Evolutionary conservation across 2,329 filamentous ascomycete genomes (phyloP).

Genomic region (Leptoxyphium fumago): DNA sequence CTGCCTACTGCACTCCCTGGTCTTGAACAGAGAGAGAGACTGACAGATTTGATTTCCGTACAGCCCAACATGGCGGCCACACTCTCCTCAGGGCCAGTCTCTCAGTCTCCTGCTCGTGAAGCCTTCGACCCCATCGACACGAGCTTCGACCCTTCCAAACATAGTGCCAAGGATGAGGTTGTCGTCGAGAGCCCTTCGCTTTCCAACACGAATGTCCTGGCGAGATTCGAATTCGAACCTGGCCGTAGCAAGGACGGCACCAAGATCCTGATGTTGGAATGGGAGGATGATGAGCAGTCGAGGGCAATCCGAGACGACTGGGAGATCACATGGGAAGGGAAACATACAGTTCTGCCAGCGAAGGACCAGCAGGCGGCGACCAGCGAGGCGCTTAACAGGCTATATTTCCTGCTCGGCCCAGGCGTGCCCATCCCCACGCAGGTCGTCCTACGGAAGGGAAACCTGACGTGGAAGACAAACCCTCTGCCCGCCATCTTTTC

Average conservation of each 20-base stretch:
- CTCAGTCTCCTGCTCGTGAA: conserved; percentile 9
- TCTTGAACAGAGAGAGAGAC: neutral
- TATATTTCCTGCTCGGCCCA: conserved; percentile 71
- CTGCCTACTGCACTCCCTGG: too few species aligned
- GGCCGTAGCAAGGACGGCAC: conserved; percentile 61
- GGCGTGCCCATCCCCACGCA: conserved; percentile 55
- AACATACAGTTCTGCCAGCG: conserved; percentile 52
- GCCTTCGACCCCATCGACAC: conserved; percentile 30
- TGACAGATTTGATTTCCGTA: neutral
- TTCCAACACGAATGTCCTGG: conserved; percentile 45
- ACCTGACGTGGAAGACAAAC: conserved; percentile 48
- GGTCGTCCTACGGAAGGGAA: conserved; percentile 43
- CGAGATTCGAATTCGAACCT: conserved; percentile 75
- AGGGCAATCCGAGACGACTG: conserved; percentile 41
- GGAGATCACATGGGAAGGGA: conserved; percentile 75
- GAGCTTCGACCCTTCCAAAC: conserved; percentile 10
- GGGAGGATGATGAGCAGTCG: conserved; percentile 50
- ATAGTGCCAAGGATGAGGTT: conserved; percentile 5
- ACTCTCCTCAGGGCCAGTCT: neutral
- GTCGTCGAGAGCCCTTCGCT: conserved; percentile 23
- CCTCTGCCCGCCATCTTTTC: conserved; percentile 79
- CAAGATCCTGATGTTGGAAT: conserved; percentile 88
- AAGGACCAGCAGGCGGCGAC: conserved; percentile 33
- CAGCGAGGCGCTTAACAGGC: conserved; percentile 41
- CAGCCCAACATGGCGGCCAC: neutral